A percentile compares a stretch with the other conserved stretches of the same genome.
phyloP scores from a whole-genome alignment of 2,329 filamentous ascomycete genomes.

The Fonsecaea pedrosoi region DNA sequence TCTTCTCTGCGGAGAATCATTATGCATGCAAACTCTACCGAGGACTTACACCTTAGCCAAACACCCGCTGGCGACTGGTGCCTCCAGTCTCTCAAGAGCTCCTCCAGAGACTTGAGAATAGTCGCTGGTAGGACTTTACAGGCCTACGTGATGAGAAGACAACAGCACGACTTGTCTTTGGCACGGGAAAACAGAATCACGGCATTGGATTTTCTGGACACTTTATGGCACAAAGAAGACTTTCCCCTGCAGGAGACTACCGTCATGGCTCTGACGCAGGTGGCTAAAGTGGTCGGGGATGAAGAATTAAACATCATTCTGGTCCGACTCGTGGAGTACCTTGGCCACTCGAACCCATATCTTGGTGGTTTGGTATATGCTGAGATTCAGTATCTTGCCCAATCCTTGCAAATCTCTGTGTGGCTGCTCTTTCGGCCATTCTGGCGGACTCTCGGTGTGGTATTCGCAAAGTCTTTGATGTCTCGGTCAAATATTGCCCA shows the following conservation, averaged over 20 bases:
- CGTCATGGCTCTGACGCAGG: conserved; percentile 83
- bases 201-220: conserved; percentile 73
- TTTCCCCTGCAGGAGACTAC: conserved; percentile 78
- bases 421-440: conserved; percentile 80
- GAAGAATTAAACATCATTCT: conserved; percentile 87
- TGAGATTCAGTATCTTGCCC: conserved; percentile 73
- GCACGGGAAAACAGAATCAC: conserved; percentile 70
- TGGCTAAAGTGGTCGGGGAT: conserved; percentile 77
- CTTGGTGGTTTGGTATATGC: conserved; percentile 82
- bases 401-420: conserved; percentile 66
- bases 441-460: conserved; percentile 84
- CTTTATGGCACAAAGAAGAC: conserved; percentile 72
- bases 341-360: conserved; percentile 81
- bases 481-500: conserved; percentile 81
- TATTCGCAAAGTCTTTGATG: conserved; percentile 80
- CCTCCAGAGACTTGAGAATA: conserved; percentile 81
- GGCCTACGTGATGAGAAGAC: conserved; percentile 63
- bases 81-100: conserved; percentile 80
- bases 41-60: conserved; percentile 69
- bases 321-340: conserved; percentile 81
- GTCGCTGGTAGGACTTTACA: conserved; percentile 74
- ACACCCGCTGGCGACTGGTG: conserved; percentile 80
- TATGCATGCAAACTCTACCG: conserved; percentile 66
- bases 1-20: conserved; percentile 72
- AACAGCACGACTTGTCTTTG: conserved; percentile 55